These are phyloP conservation scores for Helicostylum pulchrum DNA, from an alignment of 192 early-diverging fungal genomes.

Conservation along the genomic window DNA sequence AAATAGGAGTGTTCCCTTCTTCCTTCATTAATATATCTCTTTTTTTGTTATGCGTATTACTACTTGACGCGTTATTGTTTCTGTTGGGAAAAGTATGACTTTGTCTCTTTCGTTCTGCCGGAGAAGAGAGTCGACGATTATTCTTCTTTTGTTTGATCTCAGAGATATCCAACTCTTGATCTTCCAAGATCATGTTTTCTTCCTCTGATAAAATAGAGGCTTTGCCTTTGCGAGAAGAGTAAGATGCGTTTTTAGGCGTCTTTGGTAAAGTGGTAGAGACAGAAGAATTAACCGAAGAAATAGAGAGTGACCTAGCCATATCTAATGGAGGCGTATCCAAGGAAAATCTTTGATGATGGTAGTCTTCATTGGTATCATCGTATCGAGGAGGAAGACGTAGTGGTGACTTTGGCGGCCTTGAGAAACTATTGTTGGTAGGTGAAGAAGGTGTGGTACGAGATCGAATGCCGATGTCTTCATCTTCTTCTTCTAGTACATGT, in stretches of 20 bases:
- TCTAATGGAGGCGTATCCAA: conserved; percentile 1
- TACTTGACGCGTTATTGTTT: not conserved
- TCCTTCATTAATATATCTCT: not conserved
- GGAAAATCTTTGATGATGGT: conserved; percentile 4
- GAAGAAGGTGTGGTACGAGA: conserved; percentile 13
- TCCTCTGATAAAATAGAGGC: not conserved
- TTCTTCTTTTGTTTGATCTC: not conserved
- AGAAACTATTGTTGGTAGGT: conserved; percentile 1
- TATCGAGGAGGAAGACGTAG: conserved; percentile 14
- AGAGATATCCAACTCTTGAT: not conserved
- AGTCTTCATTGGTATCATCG: conserved; percentile 3
- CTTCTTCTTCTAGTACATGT: not conserved
- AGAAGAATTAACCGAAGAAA: conserved; percentile 17
- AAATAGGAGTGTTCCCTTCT: not conserved
- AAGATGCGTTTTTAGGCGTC: conserved; percentile 15
- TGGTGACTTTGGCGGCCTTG: conserved; percentile 29
- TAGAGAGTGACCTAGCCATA: conserved; percentile 7
- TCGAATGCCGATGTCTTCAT: not conserved
- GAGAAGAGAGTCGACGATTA: conserved; percentile 5
- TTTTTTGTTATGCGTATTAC: not conserved
- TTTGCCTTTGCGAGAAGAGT: not conserved
- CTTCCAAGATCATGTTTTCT: not conserved
- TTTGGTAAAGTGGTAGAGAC: conserved; percentile 12
- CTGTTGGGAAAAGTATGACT: conserved; percentile 20
- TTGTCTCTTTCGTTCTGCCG: conserved; percentile 10